Conservation (phyloP, 1,139 yeast genomes). For the Suhomyces wounanorum region DNA sequence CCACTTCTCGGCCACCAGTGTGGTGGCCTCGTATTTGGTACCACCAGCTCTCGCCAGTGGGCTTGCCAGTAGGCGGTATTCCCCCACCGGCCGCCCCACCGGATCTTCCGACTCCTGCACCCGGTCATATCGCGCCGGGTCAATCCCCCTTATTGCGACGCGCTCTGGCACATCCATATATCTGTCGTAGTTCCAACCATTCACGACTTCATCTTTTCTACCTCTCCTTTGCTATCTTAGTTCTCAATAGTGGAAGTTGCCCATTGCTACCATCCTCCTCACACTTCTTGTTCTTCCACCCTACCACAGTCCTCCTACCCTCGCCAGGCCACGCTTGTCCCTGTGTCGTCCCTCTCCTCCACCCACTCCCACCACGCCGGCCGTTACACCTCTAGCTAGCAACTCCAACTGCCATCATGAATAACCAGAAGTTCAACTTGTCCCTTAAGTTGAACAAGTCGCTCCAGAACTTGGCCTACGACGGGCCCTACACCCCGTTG, state of each 20-base stretch:
- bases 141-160: slow-evolving; percentile 8
- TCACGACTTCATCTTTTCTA: neutral
- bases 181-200: slow-evolving; percentile 1
- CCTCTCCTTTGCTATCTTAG: slow-evolving; percentile 1
- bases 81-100: neutral
- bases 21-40: neutral
- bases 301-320: neutral
- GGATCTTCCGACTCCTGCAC: slow-evolving; percentile 7
- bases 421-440: slow-evolving; percentile 31
- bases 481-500: slow-evolving; percentile 47
- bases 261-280: neutral
- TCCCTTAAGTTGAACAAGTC: slow-evolving; percentile 36
- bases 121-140: slow-evolving; percentile 2
- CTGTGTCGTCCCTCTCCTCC: neutral
- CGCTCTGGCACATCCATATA: slow-evolving; percentile 5
- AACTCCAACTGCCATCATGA: slow-evolving; percentile 16
- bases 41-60: neutral
- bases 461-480: slow-evolving; percentile 25
- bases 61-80: neutral
- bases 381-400: neutral
- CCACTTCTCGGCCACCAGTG: neutral
- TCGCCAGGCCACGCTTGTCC: neutral
- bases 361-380: neutral
- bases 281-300: neutral
- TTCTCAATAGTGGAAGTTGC: neutral